A percentile compares a stretch with the other conserved stretches of the same genome.
Conservation (phyloP, 345 rosid genomes). For the Excoecaria agallocha region DNA sequence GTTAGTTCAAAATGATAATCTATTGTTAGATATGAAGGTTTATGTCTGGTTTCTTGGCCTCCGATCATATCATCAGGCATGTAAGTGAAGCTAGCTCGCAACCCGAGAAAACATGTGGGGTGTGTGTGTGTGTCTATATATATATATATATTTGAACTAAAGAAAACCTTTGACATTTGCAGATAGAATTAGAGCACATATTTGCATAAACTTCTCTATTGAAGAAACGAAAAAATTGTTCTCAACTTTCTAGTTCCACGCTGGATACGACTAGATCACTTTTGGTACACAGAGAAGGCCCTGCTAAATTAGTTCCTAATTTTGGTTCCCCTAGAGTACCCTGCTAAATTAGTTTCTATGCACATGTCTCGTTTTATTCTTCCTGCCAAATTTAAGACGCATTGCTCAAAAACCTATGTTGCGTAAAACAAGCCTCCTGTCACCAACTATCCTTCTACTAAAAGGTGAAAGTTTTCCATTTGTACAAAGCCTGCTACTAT, state of each 20-base stretch:
- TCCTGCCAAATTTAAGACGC: background rate
- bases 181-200: background rate
- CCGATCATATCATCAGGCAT: no score
- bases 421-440: background rate
- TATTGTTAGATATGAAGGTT: no score
- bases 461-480: background rate
- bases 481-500: background rate
- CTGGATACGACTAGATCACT: background rate
- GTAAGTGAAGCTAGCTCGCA: no score
- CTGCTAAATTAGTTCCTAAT: no score
- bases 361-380: background rate
- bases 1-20: no score
- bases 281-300: background rate
- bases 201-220: background rate
- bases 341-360: background rate
- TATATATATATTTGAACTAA: no score
- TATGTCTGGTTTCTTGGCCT: no score
- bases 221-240: no score
- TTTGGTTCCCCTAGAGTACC: background rate
- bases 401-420: background rate
- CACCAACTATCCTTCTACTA: background rate
- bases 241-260: background rate
- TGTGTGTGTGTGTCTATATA: no score
- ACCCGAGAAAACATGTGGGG: no score
- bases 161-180: background rate